phyloP scores from a whole-genome alignment of 495 filamentous ascomycete species.

The Stereocaulon alpinum region DNA sequence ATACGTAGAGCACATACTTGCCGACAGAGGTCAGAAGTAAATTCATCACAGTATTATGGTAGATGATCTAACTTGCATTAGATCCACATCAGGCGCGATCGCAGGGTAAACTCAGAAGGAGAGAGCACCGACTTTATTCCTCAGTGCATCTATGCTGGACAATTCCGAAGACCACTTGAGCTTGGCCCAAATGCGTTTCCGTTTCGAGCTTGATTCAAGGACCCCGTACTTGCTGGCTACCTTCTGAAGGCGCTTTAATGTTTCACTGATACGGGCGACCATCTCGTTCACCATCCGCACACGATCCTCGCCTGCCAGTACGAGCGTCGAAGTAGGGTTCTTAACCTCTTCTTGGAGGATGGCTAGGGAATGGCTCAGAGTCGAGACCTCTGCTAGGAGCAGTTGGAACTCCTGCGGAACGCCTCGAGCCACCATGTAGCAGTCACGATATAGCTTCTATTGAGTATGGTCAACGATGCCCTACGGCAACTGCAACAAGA shows the following conservation, averaged over 20 bases:
- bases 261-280: slow-evolving; percentile 18
- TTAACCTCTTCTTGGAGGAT: slow-evolving; percentile 23
- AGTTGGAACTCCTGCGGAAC: slow-evolving; percentile 25
- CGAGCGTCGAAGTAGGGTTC: slow-evolving; percentile 22
- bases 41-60: slow-evolving; percentile 16
- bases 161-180: slow-evolving; percentile 4
- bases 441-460: slow-evolving; percentile 17
- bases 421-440: slow-evolving; percentile 16
- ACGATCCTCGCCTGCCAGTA: slow-evolving; percentile 21
- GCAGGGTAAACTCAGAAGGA: neutral
- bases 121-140: slow-evolving; percentile 6
- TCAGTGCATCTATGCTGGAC: slow-evolving; percentile 1
- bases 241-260: slow-evolving; percentile 21
- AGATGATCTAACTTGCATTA: neutral
- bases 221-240: slow-evolving; percentile 22
- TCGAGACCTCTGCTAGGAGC: slow-evolving; percentile 21
- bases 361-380: slow-evolving; percentile 18
- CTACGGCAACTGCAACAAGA: neutral
- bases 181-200: slow-evolving; percentile 13
- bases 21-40: slow-evolving; percentile 24
- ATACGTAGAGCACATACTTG: slow-evolving; percentile 12
- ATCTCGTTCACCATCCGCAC: slow-evolving; percentile 25
- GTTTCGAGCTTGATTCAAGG: slow-evolving; percentile 12
- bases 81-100: no score
- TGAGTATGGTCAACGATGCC: neutral